Conservation (phyloP, 306 rosid genomes). For the Cajanus cajan region DNA sequence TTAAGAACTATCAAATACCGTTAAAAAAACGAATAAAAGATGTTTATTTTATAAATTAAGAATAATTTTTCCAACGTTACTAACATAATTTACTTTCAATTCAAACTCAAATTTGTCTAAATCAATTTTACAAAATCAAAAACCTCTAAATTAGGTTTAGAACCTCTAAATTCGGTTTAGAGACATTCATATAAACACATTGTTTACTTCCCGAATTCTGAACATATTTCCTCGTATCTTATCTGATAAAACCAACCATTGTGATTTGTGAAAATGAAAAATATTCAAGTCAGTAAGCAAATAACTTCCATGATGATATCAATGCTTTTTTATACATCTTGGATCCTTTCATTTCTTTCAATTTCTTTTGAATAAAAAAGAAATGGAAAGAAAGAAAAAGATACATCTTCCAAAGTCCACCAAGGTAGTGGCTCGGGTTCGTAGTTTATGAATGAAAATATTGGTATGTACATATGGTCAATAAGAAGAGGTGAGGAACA, state of each 20-base stretch:
- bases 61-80: not conserved
- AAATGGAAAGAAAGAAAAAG: not conserved
- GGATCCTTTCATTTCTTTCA: not conserved
- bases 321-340: not conserved
- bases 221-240: not conserved
- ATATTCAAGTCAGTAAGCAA: not conserved
- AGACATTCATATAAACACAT: not conserved
- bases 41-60: no score
- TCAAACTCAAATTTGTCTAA: not conserved
- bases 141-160: not conserved
- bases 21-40: no score
- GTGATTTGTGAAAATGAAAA: not conserved
- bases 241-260: not conserved
- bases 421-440: conserved; percentile 41
- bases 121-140: not conserved
- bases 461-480: conserved; percentile 45
- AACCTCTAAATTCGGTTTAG: not conserved
- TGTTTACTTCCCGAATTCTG: not conserved
- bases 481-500: conserved; percentile 10
- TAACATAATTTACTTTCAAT: not conserved
- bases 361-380: not conserved
- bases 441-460: conserved; percentile 35
- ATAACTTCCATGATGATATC: not conserved
- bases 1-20: no score
- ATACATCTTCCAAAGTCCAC: conserved; percentile 25